Conservation (phyloP, 2,329 filamentous ascomycete species). For the Polychaeton citri region DNA sequence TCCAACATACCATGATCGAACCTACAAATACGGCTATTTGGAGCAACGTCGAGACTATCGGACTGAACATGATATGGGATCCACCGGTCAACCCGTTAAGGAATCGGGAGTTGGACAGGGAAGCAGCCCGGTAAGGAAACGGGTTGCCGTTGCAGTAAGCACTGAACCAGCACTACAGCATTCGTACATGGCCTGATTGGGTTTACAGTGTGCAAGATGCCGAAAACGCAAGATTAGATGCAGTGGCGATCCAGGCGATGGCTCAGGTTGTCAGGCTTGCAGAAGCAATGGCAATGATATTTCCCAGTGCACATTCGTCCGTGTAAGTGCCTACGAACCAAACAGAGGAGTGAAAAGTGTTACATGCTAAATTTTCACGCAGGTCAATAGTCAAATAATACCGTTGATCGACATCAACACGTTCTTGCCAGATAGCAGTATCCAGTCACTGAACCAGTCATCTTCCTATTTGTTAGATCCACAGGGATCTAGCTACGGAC, state of each 20-base stretch:
- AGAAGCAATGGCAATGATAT: constrained; percentile 52
- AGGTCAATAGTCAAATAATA: background rate
- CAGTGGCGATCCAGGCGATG: constrained; percentile 65
- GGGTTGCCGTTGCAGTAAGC: background rate
- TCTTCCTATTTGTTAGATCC: no score
- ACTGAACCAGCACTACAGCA: background rate
- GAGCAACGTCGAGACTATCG: background rate
- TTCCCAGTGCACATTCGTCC: constrained; percentile 49
- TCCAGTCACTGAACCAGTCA: no score
- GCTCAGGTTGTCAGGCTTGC: constrained; percentile 66
- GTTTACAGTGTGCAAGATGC: constrained; percentile 63
- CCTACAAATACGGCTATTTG: background rate
- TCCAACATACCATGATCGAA: background rate
- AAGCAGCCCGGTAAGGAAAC: background rate
- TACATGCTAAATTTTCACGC: background rate
- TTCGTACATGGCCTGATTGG: background rate
- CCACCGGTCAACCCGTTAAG: background rate
- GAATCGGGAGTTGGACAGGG: background rate
- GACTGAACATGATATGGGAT: background rate
- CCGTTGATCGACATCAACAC: no score
- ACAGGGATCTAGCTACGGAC: no score
- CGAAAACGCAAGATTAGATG: constrained; percentile 87
- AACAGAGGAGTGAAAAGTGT: background rate
- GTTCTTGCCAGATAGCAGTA: no score
- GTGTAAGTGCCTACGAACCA: background rate